Evolutionary conservation across 352 stramenopile species (phyloP), one percentile per base, ranked within the genome.

Genomic region (Phytophthora melonis): DNA sequence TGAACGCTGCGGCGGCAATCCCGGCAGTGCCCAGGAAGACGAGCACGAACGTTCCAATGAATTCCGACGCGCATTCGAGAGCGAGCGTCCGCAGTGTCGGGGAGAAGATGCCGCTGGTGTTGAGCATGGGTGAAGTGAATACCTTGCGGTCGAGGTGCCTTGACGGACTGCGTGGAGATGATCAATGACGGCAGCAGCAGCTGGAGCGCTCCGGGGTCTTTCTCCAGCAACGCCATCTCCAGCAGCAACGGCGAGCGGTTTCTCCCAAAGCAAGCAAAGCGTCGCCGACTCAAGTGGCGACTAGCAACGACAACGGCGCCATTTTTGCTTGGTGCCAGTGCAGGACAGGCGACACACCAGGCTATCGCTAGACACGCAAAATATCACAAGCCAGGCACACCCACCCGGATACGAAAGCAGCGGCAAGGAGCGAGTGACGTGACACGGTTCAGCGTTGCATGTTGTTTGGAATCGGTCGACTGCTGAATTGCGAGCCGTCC

Each of bases 61-160:
- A 79, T 63, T 85, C 78, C 3, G 78, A 77, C 25, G 49, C 79
- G 54, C 86, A 80, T 55, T 83, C 75, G 49, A 82, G 53, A 8
- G 66, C 74, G 34, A 83, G 58, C 30, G 66, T 47, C 11, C 67
- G 66, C 25, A 79, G 55, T 21, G 63, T 61, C n/a, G 68, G 55
- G 10, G 69, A n/a, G 6, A 77, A 19, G 54, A 70, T 41, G 58
- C 30, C 70, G 47, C 53, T 68, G 52, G 32, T 70, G 47, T 47
- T 68, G 25, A 39, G n/a, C 58, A 72, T 74, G 30, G 11, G 7
- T 34, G 30, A 34, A 45, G 16, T 45, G 36, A 45, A 58, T 43
- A 63, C 23, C 19, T 41, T 45, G 21, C 11, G 5, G 25, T 65
- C n/a, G 47, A 52, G 58, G 47, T 55, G 41, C 39, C 18, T 69